Base-by-base conservation (phyloP, 1,284 basidiomycete species). In the Cryptococcus floricola region DNA sequence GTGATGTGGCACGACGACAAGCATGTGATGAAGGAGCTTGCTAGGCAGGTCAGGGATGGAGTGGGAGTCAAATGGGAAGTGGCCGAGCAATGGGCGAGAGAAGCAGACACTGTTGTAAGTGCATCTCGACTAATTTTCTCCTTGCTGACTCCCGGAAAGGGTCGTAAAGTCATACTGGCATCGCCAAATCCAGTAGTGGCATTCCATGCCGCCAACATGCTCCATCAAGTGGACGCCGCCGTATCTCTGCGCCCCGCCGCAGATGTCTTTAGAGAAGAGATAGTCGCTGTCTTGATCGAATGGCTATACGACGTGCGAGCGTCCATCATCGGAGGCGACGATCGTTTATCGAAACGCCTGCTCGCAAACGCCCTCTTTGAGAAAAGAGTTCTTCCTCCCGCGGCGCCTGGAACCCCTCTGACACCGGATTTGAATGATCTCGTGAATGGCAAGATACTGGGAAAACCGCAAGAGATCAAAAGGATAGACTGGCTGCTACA, bases 1-100 rank as follows among this genome's bases (percentile, higher is more conserved):
- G 81, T 96, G 18, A 78, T 98, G 2, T 98, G 93, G 93, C 94
- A 96, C 74, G 95, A 98, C 77, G 96, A 99, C 75, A 96, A 93
- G 66, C 96, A 98, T 75, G 93, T 91, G 2, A 90, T 89, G 66
- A 87, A 88, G 52, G 91, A 98, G 69, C 87, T 97, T 54, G 88
- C 88, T 54, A 84, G 88, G 61, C 84, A 94, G 56, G 79, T 96
- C 6, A 80, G 82, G 48, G 88, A 89, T 56, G 82, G 58, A 84
- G 84, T 8, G 81, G 83, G 56, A 80, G 83, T 54, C 74, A 83
- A 19, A 1, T 67, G 63, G 65, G 67, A 71, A 28, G 57, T 57
- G 14, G 70, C 68, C 0, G 79, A 80, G 27, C 83, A 84, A 19
- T 86, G 88, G 48, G 88, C 89, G 0, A 77, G 81, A 6, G 83